Evolutionary conservation across 1,284 basidiomycete species (phyloP).

Genomic region (Microbotryum saponariae): DNA sequence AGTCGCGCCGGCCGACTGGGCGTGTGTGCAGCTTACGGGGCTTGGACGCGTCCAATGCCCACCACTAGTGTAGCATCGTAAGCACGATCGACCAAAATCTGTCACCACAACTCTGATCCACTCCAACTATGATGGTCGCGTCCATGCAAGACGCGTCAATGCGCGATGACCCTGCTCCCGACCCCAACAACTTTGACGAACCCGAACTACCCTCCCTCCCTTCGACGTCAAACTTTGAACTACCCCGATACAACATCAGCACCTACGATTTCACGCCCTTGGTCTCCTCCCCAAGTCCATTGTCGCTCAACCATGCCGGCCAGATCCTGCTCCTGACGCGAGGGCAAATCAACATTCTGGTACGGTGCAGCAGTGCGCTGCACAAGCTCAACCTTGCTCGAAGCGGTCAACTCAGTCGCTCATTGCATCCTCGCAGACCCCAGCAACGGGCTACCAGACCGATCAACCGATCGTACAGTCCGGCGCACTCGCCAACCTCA

Average conservation of each 20-base stretch:
- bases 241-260: slow-evolving; percentile 1
- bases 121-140: background rate
- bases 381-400: background rate
- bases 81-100: too few species aligned
- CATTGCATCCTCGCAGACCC: background rate
- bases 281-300: background rate
- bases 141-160: background rate
- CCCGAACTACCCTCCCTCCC: background rate
- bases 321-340: slow-evolving; percentile 18
- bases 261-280: background rate
- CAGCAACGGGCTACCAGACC: background rate
- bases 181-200: background rate
- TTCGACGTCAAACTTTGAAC: background rate
- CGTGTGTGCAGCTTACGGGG: too few species aligned
- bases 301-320: slow-evolving; percentile 8
- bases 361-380: background rate
- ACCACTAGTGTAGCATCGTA: too few species aligned
- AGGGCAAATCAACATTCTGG: slow-evolving; percentile 22
- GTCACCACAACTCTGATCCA: background rate
- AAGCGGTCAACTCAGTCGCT: background rate
- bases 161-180: background rate
- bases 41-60: too few species aligned
- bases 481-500: background rate
- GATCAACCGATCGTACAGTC: background rate
- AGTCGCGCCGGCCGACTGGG: too few species aligned